Conservation (phyloP, 2,329 filamentous ascomycete species). For the Emmonsia crescens region DNA sequence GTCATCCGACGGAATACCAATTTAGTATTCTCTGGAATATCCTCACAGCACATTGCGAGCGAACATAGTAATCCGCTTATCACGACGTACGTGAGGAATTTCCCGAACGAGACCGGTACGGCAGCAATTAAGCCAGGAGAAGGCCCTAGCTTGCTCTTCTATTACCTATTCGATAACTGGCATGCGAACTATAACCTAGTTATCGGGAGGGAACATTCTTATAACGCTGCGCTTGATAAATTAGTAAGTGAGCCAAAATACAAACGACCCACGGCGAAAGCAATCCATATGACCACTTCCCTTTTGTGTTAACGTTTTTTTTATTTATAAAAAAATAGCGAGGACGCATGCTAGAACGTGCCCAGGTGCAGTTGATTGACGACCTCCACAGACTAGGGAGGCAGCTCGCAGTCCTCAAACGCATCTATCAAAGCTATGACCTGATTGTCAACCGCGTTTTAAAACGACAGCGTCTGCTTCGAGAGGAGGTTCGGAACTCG, state of each 20-base stretch:
- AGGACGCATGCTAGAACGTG: conserved; percentile 44
- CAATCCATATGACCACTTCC: neutral
- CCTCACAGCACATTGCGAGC: conserved; percentile 38
- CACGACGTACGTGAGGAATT: conserved; percentile 36
- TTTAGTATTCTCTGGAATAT: conserved; percentile 52
- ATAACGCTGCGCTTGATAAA: conserved; percentile 38
- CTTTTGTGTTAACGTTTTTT: neutral
- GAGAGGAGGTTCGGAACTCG: conserved; percentile 23
- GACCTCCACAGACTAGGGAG: conserved; percentile 50
- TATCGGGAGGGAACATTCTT: conserved; percentile 44
- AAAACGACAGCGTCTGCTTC: conserved; percentile 36
- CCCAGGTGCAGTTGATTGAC: conserved; percentile 36
- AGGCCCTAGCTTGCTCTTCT: conserved; percentile 52
- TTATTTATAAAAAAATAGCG: conserved; percentile 34
- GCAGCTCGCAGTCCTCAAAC: conserved; percentile 50
- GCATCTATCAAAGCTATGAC: conserved; percentile 52
- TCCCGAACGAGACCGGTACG: conserved; percentile 21
- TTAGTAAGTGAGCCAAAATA: conserved; percentile 31
- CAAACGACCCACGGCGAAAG: neutral
- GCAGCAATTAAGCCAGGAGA: conserved; percentile 37
- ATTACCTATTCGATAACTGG: conserved; percentile 60
- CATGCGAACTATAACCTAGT: conserved; percentile 51
- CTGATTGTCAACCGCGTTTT: conserved; percentile 52
- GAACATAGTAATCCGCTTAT: conserved; percentile 41
- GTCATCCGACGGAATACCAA: conserved; percentile 46